Conservation (phyloP, 179 eudicot genomes). For the Gypsophila paniculata region DNA sequence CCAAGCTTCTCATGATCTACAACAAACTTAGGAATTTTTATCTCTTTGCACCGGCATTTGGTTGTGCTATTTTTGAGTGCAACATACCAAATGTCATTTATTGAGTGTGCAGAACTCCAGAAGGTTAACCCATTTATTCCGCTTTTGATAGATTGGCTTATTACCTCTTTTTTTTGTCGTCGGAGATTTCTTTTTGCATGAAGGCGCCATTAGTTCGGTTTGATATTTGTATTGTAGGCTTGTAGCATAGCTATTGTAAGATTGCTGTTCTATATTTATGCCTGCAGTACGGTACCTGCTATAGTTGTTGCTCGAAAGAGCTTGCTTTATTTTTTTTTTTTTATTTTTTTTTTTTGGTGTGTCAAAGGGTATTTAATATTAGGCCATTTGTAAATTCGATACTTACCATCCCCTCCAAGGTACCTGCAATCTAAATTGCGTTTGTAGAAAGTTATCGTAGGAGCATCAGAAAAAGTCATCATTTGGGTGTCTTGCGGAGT, state of each 20-base stretch:
- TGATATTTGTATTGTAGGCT: constrained; percentile 2
- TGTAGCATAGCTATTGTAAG: neutral
- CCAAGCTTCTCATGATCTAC: constrained; percentile 61
- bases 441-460: too few species aligned
- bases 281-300: too few species aligned
- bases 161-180: neutral
- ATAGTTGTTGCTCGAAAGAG: too few species aligned
- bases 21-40: constrained; percentile 28
- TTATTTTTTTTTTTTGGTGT: too few species aligned
- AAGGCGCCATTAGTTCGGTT: constrained; percentile 1
- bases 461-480: too few species aligned
- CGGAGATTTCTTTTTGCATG: neutral
- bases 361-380: too few species aligned
- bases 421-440: too few species aligned
- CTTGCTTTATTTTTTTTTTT: too few species aligned
- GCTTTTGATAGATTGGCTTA: neutral
- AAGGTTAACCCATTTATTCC: neutral
- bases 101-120: constrained; percentile 26
- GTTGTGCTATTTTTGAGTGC: constrained; percentile 23
- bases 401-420: too few species aligned
- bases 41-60: constrained; percentile 26
- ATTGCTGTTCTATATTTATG: too few species aligned
- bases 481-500: too few species aligned
- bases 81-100: constrained; percentile 12
- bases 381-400: too few species aligned